Conservation (phyloP, 202 grass and related monocot genomes). For the Schoenoplectus tabernaemontani region DNA sequence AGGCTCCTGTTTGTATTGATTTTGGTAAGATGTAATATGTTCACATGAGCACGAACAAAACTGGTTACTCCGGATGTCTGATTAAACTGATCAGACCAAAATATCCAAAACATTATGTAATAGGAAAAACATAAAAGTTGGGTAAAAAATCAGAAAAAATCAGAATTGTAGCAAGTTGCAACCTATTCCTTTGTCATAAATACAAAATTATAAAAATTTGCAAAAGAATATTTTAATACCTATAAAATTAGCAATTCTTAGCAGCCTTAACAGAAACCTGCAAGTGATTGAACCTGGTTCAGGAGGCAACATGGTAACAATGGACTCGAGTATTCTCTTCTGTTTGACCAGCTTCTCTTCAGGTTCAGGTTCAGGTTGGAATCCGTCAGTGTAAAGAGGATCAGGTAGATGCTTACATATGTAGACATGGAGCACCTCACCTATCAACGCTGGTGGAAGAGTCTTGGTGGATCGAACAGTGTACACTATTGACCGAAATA, state of each 20-base stretch:
- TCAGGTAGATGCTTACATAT: conserved; percentile 68
- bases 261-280: conserved; percentile 59
- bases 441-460: conserved; percentile 57
- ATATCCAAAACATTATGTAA: background rate
- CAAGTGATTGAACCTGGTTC: conserved; percentile 54
- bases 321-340: conserved; percentile 62
- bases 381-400: conserved; percentile 4
- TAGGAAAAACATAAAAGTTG: background rate
- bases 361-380: background rate
- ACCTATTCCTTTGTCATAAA: background rate
- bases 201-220: background rate
- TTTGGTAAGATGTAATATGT: background rate
- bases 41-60: background rate
- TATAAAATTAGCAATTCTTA: conserved; percentile 52
- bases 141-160: background rate
- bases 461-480: conserved; percentile 50
- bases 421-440: conserved; percentile 85
- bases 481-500: conserved; percentile 60
- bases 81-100: background rate
- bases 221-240: background rate
- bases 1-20: conserved; percentile 29
- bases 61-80: background rate
- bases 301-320: conserved; percentile 69
- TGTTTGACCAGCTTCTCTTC: conserved; percentile 47
- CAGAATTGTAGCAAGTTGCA: background rate